Evolutionary conservation across 176 grass and related monocot genomes (phyloP).

Genomic region (Triticum timopheevii): DNA sequence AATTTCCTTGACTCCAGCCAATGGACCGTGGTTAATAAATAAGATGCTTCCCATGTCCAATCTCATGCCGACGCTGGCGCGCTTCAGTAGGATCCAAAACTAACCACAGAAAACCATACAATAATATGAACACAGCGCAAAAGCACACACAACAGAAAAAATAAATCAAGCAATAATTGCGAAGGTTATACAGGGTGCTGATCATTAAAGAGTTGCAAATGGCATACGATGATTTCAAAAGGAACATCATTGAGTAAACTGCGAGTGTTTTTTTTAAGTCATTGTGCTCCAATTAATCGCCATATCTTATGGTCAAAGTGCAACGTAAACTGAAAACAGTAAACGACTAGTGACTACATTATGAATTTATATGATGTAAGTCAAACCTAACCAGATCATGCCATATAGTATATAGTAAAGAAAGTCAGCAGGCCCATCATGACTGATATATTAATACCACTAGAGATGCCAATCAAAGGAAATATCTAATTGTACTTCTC

Average conservation of each 20-base stretch:
- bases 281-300: neutral
- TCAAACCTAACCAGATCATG: neutral
- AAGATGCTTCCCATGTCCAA: too few species aligned
- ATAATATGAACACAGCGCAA: too few species aligned
- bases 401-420: neutral
- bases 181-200: neutral
- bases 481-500: neutral
- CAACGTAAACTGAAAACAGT: neutral
- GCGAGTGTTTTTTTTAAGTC: neutral
- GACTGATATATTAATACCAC: neutral
- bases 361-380: too few species aligned
- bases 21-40: too few species aligned
- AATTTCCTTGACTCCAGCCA: conserved; percentile 2
- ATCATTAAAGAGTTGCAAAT: neutral
- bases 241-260: neutral
- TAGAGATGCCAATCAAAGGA: neutral
- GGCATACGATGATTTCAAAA: neutral
- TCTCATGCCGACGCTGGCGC: too few species aligned
- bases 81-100: too few species aligned
- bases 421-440: neutral
- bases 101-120: too few species aligned
- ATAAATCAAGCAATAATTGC: neutral
- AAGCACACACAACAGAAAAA: too few species aligned
- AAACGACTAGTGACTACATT: neutral
- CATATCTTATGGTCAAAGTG: neutral